Evolutionary conservation across 345 rosid species (phyloP), one percentile per base, ranked within the genome.

Genomic region (Gossypium mustelinum): DNA sequence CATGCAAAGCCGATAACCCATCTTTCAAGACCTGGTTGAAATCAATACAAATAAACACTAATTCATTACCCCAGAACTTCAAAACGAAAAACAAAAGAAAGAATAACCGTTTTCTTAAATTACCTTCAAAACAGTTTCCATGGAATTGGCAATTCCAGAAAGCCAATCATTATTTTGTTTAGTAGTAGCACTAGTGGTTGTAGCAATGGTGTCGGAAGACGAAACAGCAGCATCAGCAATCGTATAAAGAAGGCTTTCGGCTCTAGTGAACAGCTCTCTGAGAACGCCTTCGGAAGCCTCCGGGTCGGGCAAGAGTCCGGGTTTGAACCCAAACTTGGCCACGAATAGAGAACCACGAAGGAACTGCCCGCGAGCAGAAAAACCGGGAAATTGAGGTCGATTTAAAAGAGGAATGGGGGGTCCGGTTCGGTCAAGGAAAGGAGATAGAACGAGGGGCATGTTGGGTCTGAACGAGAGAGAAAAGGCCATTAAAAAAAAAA

Each of bases 61-160:
- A 66, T 13, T 75, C 34, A 39, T 17, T 7, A 34, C 25, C 50
- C 27, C 45, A 9, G 20, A 58, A 11, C 5, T 13, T 44, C 14
- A n/a, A 16, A 44, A 52, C 3, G 2, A 25, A 13, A 12, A 45
- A 11, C 20, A 9, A 41, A 34, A 50, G 16, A 17, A 43, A 39
- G 17, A n/a, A 68, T 1, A 16, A 18, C 25, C 14, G 2, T 17
- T 18, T 9, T 56, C 6, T 41, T 48, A 56, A 47, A 55, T 50
- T 68, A 92, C 98, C 99, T 94, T 94, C 68, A 94, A 85, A 64
- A 91, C 84, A 75, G 84, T 80, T 79, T 94, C 99, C 96, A 94
- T 87, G 74, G 79, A 86, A 81, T 79, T 76, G n/a, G 98, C 78
- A 7, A 92, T 88, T 50, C 99, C 98, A 73, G 98, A 89, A 18